Base-by-base conservation (phyloP, 345 rosid genomes). In the Lenwebbia sp. region DNA sequence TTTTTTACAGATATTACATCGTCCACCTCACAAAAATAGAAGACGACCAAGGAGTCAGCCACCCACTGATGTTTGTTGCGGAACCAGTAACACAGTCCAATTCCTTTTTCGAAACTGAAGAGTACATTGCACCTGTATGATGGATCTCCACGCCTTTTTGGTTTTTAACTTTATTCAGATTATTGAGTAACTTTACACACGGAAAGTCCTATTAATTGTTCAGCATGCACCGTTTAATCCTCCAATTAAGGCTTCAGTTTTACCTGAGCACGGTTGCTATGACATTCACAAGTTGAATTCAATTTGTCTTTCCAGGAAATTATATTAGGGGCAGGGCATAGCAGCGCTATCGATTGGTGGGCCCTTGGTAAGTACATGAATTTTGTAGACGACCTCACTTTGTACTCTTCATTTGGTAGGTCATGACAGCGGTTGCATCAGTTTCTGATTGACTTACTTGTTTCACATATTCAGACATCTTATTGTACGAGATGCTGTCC, bases 91-190 rank as follows among this genome's bases (percentile, higher is more conserved):
- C 94, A 37, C 93, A 88, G 86, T 96, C 99, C 50, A 97, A 96
- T 91, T 97, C 99, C 21, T 97, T 96, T 86, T 98, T 97, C 55
- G 99, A 99, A 86, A 97, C 98, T 33, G 98, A 96, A 92, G 99
- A 97, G 90, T 97, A 97, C 88, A 97, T 96, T 88, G 98, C 99
- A 51, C 99, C 98, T 28, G 99, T 97, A 96, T 40, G 93, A 70
- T 89, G 83, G 85, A 87, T 13, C 86, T 86, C 83, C 13, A 58
- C 10, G 19, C 44, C 26, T 17, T 62, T 62, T 62, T 82, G 9
- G 25, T 30, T 33, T 33, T 82, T 81, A 74, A 53, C 47, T 83
- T 83, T 28, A 15, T 55, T 65, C 9, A 65, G 44, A 65, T 65
- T 65, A 30, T 65, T 65, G 44, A 33, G 44, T 65, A 65, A 65